Evolutionary conservation across 2,329 filamentous ascomycete species (phyloP), one percentile per base, ranked within the genome.

Genomic region (Tolypocladium amazonense): DNA sequence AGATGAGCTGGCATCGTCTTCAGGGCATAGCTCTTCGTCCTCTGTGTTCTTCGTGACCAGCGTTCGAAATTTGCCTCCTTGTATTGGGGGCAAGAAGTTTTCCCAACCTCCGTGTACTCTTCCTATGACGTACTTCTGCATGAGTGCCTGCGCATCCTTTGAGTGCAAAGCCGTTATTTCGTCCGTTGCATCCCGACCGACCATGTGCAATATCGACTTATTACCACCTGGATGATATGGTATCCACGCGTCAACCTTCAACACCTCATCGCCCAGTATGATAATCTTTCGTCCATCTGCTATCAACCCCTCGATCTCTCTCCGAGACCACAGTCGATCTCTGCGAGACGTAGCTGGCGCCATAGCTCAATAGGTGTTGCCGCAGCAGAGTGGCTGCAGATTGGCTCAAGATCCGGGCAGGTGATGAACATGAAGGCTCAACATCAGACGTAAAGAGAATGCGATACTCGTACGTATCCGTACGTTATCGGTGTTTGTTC

Each of bases 121-220:
- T 45, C 41, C 41, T 2, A 45, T 45, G 41, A 8, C 41, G 11
- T 45, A 45, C 41, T 45, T 45, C 20, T 8, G 41, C 41, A 45
- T 45, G 20, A 9, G 41, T 85, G 73, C 66, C 84, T 85, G 20
- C 23, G 94, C 87, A 69, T 92, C 88, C 47, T 77, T 66, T 1
- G 93, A 97, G 73, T 99, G 94, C 39, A 97, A 97, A 90, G 88
- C 90, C 72, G 88, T 90, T 62, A 97, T 87, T 75, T 97, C 94
- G 73, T 96, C 92, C 14, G 93, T 97, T 56, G 91, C 93, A 83
- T 96, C 92, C 75, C 88, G 85, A 62, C 92, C 92, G 62, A 97
- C 84, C 91, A 97, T 94, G 71, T 99, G 94, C 71, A 85, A 79
- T 64, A 99, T 95, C 58, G 93, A 84, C 75, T 92, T 94, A 68